Base-by-base conservation (phyloP, 2,329 filamentous ascomycete genomes). In the Alternaria longipes region DNA sequence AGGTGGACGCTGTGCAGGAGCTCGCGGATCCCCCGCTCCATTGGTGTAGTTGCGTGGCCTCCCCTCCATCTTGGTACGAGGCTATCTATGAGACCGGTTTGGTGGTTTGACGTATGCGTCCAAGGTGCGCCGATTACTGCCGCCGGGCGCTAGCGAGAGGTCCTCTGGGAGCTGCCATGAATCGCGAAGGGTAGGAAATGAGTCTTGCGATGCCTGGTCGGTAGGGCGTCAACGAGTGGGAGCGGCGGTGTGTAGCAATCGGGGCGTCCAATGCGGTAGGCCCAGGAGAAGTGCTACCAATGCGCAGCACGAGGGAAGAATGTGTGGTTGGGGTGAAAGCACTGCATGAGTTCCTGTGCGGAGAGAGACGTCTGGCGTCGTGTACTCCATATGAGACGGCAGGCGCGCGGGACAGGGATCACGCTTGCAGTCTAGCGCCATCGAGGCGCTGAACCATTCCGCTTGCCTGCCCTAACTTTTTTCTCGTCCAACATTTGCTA, bases 21-120 rank as follows among this genome's bases (percentile, higher is more conserved):
- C 63, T 54, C 69, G 64, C 40, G 63, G 58, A 61, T 72, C 70
- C 18, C 66, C 68, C 51, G 60, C 49, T 32, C 71, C 73, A 53
- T 73, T 74, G 63, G 69, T 69, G 61, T 71, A 73, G 65, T 73
- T 74, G 64, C 73, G 74, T 66, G 66, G 68, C 46, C 75, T 66
- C 41, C 72, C 74, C 57, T 79, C 77, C 77, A 79, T 79, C 42
- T 46, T 65, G 54, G 22, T 41, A 14, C 24, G 44, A 51, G 28
- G 40, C 40, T 56, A 22, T 36, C 34, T 26, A 32, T 8, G 22
- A 28, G 34, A 8, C 9, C 36, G 28, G 11, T 16, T 4, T 24
- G 34, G 41, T 20, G 26, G 46, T 24, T 44, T 18, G 9, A n/a
- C 24, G 49, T 14, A 20, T 32, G 22, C 5, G 42, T 44, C 11